Evolutionary conservation across 768 basidiomycete species (phyloP), one percentile per base, ranked within the genome.

Genomic region (Mycena filopes): DNA sequence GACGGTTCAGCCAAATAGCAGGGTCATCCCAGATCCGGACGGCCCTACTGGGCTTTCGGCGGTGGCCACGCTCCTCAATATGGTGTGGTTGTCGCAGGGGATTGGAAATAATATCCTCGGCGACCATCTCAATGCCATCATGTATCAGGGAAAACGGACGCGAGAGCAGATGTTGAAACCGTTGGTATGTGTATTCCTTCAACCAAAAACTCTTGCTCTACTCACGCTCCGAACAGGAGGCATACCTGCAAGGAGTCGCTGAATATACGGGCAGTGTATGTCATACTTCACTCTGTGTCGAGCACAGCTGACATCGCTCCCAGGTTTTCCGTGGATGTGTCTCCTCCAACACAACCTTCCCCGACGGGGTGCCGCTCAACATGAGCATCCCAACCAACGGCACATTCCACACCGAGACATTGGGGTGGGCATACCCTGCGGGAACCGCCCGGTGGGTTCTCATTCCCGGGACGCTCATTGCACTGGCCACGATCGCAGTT

Each of bases 391-490:
- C 33, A 33, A 33, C 12, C 33, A 33, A 33, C 12, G 33, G 33
- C 33, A 33, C 7, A 7, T 6, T 12, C 6, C 12, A 7, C 6
- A 33, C 33, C 33, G 12, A 6, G 12, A 33, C 33, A 33, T 12
- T 33, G 6, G 33, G 33, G 12, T 33, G 33, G 33, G 33, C 6
- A 12, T 33, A 33, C 12, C 33, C 6, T 6, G 7, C 6, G 33
- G 33, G 33, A 12, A 12, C 33, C 6, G 12, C 33, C 51, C 36
- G n/a, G 18, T 5, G 23, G 15, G 43, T 55, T 12, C 54, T 55
- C 40, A 42, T 55, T 29, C 54, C 54, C 40, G 29, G 25, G 28
- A 42, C 54, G 12, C 43, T 55, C 36, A 25, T 55, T 29, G 54
- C 54, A 15, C 25, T 55, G 25, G 54, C 54, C 1, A 42, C 54